phyloP scores from a whole-genome alignment of 306 rosid species.

The Prosopis cineraria region DNA sequence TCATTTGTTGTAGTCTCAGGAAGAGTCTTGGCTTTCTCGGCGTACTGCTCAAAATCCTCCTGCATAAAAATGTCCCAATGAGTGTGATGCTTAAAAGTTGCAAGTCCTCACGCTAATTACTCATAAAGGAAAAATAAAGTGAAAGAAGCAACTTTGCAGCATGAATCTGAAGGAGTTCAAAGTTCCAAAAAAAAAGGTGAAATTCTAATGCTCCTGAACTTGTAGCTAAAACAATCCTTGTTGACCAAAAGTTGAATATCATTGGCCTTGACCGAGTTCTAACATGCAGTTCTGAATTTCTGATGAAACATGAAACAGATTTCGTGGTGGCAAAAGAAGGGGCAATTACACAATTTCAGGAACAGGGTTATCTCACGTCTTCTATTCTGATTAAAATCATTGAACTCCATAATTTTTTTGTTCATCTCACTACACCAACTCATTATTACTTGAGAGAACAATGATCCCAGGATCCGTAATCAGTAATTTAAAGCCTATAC shows the following conservation, averaged over 20 bases:
- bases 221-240: slow-evolving; percentile 12
- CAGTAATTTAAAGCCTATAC: neutral
- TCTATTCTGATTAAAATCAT: neutral
- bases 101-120: neutral
- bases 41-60: slow-evolving; percentile 94
- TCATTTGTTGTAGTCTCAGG: slow-evolving; percentile 67
- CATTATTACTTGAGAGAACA: slow-evolving; percentile 1
- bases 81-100: slow-evolving; percentile 15
- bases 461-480: neutral
- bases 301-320: neutral
- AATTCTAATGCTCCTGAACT: slow-evolving; percentile 5
- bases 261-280: slow-evolving; percentile 1
- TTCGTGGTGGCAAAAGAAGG: neutral
- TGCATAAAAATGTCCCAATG: slow-evolving; percentile 42
- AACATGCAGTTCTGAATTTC: neutral
- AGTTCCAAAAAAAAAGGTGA: slow-evolving; percentile 5
- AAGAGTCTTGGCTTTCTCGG: slow-evolving; percentile 81
- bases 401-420: neutral
- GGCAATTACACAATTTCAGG: neutral
- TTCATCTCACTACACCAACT: neutral
- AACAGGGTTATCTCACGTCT: neutral
- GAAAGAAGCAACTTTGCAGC: too few species aligned
- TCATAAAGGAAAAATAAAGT: neutral
- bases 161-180: slow-evolving; percentile 10
- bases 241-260: slow-evolving; percentile 8